A percentile compares a stretch with the other conserved stretches of the same genome.
phyloP scores from a whole-genome alignment of 352 stramenopile species.

The Plasmopara muralis region DNA sequence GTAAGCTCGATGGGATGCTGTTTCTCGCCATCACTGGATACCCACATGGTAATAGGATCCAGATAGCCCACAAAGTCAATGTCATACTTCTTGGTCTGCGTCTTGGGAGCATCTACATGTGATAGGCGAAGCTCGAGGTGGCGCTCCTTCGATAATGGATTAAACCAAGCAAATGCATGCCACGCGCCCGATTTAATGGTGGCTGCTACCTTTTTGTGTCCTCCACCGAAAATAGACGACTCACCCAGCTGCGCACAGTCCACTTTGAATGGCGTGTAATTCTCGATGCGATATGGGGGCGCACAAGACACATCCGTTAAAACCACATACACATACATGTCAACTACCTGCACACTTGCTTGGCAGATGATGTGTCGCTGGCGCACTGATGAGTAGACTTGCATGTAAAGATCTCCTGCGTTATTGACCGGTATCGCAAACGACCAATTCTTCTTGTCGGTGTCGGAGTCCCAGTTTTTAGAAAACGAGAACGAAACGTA shows the following conservation, averaged over 20 bases:
- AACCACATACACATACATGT: slow-evolving; percentile 86
- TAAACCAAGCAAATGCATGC: slow-evolving; percentile 80
- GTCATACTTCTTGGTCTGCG: slow-evolving; percentile 71
- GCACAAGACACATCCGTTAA: slow-evolving; percentile 73
- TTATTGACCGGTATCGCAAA: slow-evolving; percentile 74
- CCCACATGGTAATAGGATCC: slow-evolving; percentile 53
- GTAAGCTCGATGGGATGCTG: slow-evolving; percentile 50
- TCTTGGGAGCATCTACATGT: slow-evolving; percentile 45
- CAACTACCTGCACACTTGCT: slow-evolving; percentile 81
- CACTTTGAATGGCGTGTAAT: slow-evolving; percentile 81
- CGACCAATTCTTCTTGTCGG: slow-evolving; percentile 59
- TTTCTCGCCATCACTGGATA: slow-evolving; percentile 41
- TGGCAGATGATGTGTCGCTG: slow-evolving; percentile 77
- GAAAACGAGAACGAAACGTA: slow-evolving; percentile 80
- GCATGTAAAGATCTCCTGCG: slow-evolving; percentile 71
- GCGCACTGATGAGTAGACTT: slow-evolving; percentile 68
- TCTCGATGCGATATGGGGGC: slow-evolving; percentile 82
- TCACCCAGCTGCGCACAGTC: slow-evolving; percentile 64
- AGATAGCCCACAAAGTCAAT: slow-evolving; percentile 79
- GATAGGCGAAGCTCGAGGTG: slow-evolving; percentile 59
- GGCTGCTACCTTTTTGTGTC: slow-evolving; percentile 40
- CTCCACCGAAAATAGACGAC: slow-evolving; percentile 57
- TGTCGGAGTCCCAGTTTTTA: slow-evolving; percentile 45
- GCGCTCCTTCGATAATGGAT: slow-evolving; percentile 78
- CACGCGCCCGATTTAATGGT: slow-evolving; percentile 63